Base-by-base conservation (phyloP, 2,329 filamentous ascomycete genomes). In the Pyrenochaeta sp. region DNA sequence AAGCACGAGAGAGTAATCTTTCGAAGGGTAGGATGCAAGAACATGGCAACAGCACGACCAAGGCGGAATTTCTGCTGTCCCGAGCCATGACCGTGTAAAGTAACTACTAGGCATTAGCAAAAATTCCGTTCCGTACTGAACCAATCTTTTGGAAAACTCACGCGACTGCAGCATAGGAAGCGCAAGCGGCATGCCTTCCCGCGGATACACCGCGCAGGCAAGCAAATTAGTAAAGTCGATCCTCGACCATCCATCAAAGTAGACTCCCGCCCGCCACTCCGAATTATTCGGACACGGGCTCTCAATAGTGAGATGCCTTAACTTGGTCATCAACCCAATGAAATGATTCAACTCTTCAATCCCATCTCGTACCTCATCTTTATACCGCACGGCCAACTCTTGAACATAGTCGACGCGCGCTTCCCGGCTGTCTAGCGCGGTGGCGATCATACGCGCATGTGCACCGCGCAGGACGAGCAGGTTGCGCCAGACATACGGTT, bases 231-330 rank as follows among this genome's bases (percentile, higher is more conserved):
- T 54, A 31, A 65, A 69, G 32, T 70, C 53, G 4, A 70, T 66
- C 19, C 56, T 53, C 7, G 65, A 67, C 42, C 51, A 60, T 6
- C 60, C 61, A 11, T 63, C 53, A 36, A 68, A 70, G 18, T 53
- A 42, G 2, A 46, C 31, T 3, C 47, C 56, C 1, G 29, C 15
- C 7, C 48, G 51, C 62, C 63, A 69, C 23, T 64, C 63, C n/a
- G 48, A 44, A 34, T 71, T 69, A 32, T 71, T 71, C 9, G 65
- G 65, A 43, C 68, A 71, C 0, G 67, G 65, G 11, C 57, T 65
- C 39, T 71, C 68, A 17, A 71, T 53, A 6, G 55, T 61, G 31
- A 71, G 46, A 27, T 65, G 54, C 10, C 60, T 58, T 13, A 71
- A 41, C 39, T 58, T 64, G 7, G 47, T 37, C 58, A 71, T 65